Conservation (phyloP, 345 rosid species). For the Aquilaria yunnanensis region DNA sequence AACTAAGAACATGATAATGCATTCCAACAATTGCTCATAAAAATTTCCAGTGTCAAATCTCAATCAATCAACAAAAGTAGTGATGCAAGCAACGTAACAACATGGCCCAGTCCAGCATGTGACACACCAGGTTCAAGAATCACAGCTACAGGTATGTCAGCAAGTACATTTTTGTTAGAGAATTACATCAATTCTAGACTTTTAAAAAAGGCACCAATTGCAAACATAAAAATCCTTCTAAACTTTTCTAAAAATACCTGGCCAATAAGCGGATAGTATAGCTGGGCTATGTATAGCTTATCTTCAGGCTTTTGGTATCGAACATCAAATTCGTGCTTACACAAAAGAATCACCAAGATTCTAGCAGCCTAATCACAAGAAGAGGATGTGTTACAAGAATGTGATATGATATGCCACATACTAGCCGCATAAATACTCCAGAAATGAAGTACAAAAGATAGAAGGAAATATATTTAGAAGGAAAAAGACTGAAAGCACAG, state of each 20-base stretch:
- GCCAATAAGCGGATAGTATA: constrained; percentile 89
- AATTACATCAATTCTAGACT: too few species aligned
- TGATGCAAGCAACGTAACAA: too few species aligned
- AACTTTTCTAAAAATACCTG: constrained; percentile 43
- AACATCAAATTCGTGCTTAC: constrained; percentile 97
- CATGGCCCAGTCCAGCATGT: too few species aligned
- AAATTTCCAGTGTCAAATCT: not conserved
- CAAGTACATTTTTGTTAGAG: too few species aligned
- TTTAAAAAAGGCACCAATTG: not conserved
- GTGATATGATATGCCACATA: constrained; percentile 12
- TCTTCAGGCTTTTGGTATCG: constrained; percentile 99
- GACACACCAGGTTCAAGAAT: too few species aligned
- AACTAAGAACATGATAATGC: too few species aligned
- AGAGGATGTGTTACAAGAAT: constrained; percentile 16
- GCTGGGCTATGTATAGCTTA: constrained; percentile 91
- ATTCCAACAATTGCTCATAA: not conserved
- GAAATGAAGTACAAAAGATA: too few species aligned
- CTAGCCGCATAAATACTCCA: too few species aligned
- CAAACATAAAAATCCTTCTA: constrained; percentile 6
- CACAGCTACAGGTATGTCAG: too few species aligned
- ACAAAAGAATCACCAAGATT: constrained; percentile 76
- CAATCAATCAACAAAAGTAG: not conserved
- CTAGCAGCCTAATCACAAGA: constrained; percentile 76
- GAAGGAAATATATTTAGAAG: too few species aligned
- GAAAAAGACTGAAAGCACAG: too few species aligned